phyloP scores from a whole-genome alignment of 2,329 filamentous ascomycete genomes.

The Fusarium sp. region DNA sequence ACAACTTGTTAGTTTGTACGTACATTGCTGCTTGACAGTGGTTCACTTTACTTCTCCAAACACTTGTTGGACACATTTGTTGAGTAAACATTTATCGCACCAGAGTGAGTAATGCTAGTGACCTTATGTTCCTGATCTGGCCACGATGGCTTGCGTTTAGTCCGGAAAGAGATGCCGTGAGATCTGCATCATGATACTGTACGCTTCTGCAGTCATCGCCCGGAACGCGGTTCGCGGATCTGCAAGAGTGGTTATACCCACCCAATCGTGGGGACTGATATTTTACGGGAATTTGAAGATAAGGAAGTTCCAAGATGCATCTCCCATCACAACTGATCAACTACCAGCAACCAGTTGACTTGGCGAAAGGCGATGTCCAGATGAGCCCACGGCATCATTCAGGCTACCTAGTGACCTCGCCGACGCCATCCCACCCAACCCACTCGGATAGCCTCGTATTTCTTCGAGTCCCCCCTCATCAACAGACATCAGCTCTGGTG shows the following conservation, averaged over 20 bases:
- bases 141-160: conserved; percentile 1
- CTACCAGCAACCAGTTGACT: background rate
- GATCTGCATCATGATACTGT: background rate
- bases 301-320: background rate
- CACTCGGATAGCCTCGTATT: conserved; percentile 13
- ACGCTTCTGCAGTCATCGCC: background rate
- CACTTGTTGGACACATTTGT: background rate
- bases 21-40: background rate
- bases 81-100: conserved; percentile 15
- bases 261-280: conserved; percentile 3
- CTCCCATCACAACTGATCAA: background rate
- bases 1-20: background rate
- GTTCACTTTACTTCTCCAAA: background rate
- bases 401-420: conserved; percentile 4
- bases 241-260: conserved; percentile 1
- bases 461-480: background rate
- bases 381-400: conserved; percentile 11
- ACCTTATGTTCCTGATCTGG: background rate
- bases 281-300: conserved; percentile 1
- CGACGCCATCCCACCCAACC: conserved; percentile 20
- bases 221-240: conserved; percentile 12
- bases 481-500: conserved; percentile 16
- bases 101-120: conserved; percentile 2
- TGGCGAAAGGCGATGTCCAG: background rate
- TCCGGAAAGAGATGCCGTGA: conserved; percentile 5